phyloP scores from a whole-genome alignment of 2,329 filamentous ascomycete genomes.

The Orbilia javanica region DNA sequence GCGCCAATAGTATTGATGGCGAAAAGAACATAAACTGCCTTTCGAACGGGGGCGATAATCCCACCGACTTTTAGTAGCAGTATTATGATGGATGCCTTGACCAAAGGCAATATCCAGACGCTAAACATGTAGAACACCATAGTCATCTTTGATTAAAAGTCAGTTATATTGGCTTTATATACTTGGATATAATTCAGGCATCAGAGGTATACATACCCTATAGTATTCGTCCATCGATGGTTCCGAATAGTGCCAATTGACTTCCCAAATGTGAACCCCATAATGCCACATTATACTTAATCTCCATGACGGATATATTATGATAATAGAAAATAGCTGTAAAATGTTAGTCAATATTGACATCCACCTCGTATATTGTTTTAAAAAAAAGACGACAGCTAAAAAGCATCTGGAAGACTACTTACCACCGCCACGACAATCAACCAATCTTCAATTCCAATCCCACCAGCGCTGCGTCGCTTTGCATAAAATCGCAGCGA shows the following conservation, averaged over 20 bases:
- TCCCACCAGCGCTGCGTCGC: constrained; percentile 41
- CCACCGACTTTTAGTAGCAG: constrained; percentile 56
- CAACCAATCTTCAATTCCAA: constrained; percentile 54
- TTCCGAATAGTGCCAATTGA: constrained; percentile 53
- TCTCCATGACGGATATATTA: constrained; percentile 57
- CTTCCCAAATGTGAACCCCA: constrained; percentile 53
- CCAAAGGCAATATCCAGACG: constrained; percentile 53
- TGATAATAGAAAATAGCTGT: constrained; percentile 49
- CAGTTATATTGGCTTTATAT: background rate
- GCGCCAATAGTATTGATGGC: constrained; percentile 46
- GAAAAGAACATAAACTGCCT: constrained; percentile 43
- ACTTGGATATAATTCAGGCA: background rate
- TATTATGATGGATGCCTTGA: constrained; percentile 55
- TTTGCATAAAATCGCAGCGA: constrained; percentile 51
- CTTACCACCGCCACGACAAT: constrained; percentile 52
- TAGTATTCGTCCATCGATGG: constrained; percentile 51
- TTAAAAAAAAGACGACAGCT: too few relatives aligned
- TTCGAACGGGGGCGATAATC: constrained; percentile 50
- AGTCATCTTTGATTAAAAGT: constrained; percentile 20
- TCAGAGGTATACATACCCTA: constrained; percentile 23
- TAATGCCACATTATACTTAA: constrained; percentile 54
- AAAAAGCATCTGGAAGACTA: background rate
- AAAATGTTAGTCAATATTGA: background rate
- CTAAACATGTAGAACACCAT: constrained; percentile 58
- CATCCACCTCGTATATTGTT: background rate